Percentiles rank a stretch among this genome's conserved stretches.
These are phyloP conservation scores for Pleurotus tuber-regium DNA, from an alignment of 768 basidiomycete species.

Conservation along the genomic window DNA sequence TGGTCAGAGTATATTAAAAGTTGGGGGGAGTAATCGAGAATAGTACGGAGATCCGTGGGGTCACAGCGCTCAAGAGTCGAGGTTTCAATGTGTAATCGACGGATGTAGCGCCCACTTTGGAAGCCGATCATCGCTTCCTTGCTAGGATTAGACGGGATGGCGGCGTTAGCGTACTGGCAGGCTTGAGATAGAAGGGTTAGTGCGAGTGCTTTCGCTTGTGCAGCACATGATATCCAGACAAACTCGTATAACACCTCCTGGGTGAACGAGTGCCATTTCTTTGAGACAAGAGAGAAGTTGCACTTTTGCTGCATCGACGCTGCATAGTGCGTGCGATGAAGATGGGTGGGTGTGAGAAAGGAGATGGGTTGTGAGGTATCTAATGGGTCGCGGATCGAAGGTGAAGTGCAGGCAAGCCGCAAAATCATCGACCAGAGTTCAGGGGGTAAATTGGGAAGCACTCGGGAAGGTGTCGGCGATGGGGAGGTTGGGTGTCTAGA, in stretches of 20 bases:
- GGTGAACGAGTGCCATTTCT: slow-evolving; percentile 50
- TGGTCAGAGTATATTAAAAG: slow-evolving; percentile 64
- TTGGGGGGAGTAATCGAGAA: slow-evolving; percentile 61
- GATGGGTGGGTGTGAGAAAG: slow-evolving; percentile 49
- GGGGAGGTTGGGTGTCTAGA: not conserved
- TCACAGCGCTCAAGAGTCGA: slow-evolving; percentile 60
- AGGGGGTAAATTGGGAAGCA: slow-evolving; percentile 46
- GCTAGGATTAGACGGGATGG: slow-evolving; percentile 1
- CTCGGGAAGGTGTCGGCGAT: not conserved
- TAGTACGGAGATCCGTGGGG: slow-evolving; percentile 64
- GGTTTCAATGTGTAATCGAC: slow-evolving; percentile 70
- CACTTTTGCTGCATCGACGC: slow-evolving; percentile 47
- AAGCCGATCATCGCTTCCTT: slow-evolving; percentile 15
- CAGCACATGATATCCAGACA: slow-evolving; percentile 62
- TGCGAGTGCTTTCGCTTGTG: slow-evolving; percentile 46
- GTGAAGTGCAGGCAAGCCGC: slow-evolving; percentile 47
- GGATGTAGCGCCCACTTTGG: slow-evolving; percentile 50
- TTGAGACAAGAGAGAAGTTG: slow-evolving; percentile 50
- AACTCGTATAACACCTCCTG: slow-evolving; percentile 63
- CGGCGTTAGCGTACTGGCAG: slow-evolving; percentile 8
- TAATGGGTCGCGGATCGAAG: slow-evolving; percentile 36
- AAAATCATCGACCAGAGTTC: slow-evolving; percentile 71
- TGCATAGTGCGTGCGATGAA: slow-evolving; percentile 42
- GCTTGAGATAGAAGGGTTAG: slow-evolving; percentile 17
- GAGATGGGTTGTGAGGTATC: slow-evolving; percentile 51